phyloP scores from a whole-genome alignment of 1,139 yeast genomes.

The Starmera stellimalicola region DNA sequence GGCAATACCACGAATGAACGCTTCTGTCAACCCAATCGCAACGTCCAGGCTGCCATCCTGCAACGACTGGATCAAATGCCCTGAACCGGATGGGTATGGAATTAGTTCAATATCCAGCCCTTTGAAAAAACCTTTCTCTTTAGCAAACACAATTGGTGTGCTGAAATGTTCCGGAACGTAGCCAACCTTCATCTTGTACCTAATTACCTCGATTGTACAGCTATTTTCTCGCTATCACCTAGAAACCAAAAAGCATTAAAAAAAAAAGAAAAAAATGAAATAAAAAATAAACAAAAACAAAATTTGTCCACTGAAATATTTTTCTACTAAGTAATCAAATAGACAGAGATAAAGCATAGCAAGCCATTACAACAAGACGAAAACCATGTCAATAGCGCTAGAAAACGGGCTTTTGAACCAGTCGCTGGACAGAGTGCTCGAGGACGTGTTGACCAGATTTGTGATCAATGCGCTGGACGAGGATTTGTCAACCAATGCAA shows the following conservation, averaged over 20 bases:
- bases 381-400: constrained; percentile 16
- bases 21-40: constrained; percentile 87
- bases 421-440: constrained; percentile 68
- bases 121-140: constrained; percentile 45
- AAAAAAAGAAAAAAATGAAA: background rate
- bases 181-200: constrained; percentile 62
- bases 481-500: constrained; percentile 75
- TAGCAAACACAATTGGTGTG: constrained; percentile 74
- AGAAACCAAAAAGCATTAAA: too few relatives aligned
- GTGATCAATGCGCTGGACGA: constrained; percentile 88
- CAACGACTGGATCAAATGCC: constrained; percentile 70
- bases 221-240: too few relatives aligned
- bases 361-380: background rate
- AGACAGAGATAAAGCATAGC: background rate
- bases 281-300: background rate
- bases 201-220: too few relatives aligned
- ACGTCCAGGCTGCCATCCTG: constrained; percentile 57
- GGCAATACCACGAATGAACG: constrained; percentile 74
- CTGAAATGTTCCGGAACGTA: constrained; percentile 89
- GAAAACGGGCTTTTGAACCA: constrained; percentile 17
- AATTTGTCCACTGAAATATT: background rate
- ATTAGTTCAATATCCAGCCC: constrained; percentile 46
- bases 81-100: constrained; percentile 82
- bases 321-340: background rate
- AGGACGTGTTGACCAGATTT: constrained; percentile 83